Evolutionary conservation across 225 moss, liverwort and hornwort species (phyloP).

Genomic region (Climacium dendroides): DNA sequence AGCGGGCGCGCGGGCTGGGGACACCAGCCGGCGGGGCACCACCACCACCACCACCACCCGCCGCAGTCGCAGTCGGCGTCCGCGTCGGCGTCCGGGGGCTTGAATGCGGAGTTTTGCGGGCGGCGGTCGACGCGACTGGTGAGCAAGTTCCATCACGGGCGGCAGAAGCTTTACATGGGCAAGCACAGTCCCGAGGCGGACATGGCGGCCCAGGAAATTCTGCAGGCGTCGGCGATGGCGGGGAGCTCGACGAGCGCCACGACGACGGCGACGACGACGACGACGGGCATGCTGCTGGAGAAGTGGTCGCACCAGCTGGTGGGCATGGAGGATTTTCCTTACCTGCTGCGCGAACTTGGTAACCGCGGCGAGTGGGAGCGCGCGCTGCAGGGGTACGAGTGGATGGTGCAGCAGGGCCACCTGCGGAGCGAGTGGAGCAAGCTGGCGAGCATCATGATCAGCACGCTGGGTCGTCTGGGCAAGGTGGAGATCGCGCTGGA

Average conservation of each 20-base stretch:
- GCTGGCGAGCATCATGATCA: slow-evolving; percentile 94
- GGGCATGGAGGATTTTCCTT: slow-evolving; percentile 81
- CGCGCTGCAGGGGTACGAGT: slow-evolving; percentile 81
- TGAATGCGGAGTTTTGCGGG: slow-evolving; percentile 88
- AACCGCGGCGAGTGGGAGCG: slow-evolving; percentile 98
- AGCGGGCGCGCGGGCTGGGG: slow-evolving; percentile 33
- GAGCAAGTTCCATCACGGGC: slow-evolving; percentile 91
- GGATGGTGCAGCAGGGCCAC: slow-evolving; percentile 87
- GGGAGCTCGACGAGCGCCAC: not conserved
- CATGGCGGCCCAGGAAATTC: slow-evolving; percentile 64
- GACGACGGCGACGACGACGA: not conserved
- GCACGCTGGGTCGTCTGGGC: slow-evolving; percentile 76
- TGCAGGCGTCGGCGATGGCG: slow-evolving; percentile 21
- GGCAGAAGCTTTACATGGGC: slow-evolving; percentile 86
- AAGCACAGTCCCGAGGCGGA: slow-evolving; percentile 93
- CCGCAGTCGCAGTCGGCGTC: slow-evolving; percentile 18
- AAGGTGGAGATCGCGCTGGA: slow-evolving; percentile 93
- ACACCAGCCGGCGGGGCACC: slow-evolving; percentile 20
- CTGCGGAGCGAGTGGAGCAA: slow-evolving; percentile 92
- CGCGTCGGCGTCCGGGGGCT: slow-evolving; percentile 30
- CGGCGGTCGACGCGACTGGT: slow-evolving; percentile 91
- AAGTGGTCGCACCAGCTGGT: slow-evolving; percentile 72
- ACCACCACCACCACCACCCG: slow-evolving; percentile 7
- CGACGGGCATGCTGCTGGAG: slow-evolving; percentile 49
- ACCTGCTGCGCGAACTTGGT: slow-evolving; percentile 76